Percentiles rank a stretch among this genome's conserved stretches.
Conservation (phyloP, 2,329 filamentous ascomycete species). For the Colletotrichum tropicicola region DNA sequence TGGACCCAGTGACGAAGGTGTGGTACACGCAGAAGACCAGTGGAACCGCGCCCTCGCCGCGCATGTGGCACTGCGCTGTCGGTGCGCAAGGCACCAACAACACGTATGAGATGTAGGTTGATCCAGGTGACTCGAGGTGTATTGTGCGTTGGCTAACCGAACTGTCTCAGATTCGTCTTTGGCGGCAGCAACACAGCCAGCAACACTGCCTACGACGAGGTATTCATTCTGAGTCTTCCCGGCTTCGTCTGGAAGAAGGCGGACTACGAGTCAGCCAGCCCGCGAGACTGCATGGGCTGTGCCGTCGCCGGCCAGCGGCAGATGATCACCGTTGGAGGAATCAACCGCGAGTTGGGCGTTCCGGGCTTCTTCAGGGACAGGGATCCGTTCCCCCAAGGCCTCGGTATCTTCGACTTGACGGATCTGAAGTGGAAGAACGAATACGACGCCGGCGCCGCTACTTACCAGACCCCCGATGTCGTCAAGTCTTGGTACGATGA, state of each 20-base stretch:
- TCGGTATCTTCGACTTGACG: constrained; percentile 31
- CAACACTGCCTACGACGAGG: constrained; percentile 12
- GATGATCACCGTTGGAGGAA: constrained; percentile 30
- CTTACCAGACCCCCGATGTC: constrained; percentile 19
- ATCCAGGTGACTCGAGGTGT: too few relatives aligned
- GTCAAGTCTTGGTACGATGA: constrained; percentile 27
- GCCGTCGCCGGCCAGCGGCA: constrained; percentile 29
- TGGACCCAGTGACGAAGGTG: constrained; percentile 27
- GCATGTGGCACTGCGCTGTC: constrained; percentile 25
- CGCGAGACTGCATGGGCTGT: constrained; percentile 22
- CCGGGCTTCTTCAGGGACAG: constrained; percentile 6
- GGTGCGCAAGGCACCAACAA: constrained; percentile 20
- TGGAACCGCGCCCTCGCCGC: constrained; percentile 20
- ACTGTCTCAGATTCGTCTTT: constrained; percentile 24
- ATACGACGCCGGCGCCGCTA: constrained; percentile 21
- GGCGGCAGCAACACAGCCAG: constrained; percentile 22
- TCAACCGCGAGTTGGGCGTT: not conserved
- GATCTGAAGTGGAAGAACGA: constrained; percentile 24
- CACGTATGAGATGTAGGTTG: constrained; percentile 32
- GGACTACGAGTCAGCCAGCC: constrained; percentile 15
- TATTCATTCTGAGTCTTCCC: constrained; percentile 31
- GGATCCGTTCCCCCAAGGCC: constrained; percentile 25
- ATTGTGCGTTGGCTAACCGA: not conserved
- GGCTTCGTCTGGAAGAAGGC: constrained; percentile 31
- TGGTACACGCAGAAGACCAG: constrained; percentile 30